Percentiles rank a stretch among this genome's conserved stretches.
phyloP scores from a whole-genome alignment of 208 protist species.

The Trypanosoma cruzi region DNA sequence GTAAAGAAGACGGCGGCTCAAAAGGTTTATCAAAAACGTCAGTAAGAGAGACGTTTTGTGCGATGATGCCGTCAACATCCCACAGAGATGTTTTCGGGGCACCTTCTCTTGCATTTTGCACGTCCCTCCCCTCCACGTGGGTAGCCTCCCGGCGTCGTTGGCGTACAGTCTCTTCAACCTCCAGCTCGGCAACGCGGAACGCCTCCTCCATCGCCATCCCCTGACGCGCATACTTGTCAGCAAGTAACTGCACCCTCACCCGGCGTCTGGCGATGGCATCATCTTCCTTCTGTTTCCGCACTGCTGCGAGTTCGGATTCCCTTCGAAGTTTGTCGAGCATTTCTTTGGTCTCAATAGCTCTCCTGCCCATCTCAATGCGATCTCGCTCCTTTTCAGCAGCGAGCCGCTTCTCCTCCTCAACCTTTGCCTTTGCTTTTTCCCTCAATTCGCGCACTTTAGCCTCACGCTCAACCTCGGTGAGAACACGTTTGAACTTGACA shows the following conservation, averaged over 20 bases:
- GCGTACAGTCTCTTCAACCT: conserved; percentile 45
- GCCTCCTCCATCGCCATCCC: conserved; percentile 63
- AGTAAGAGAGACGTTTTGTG: conserved; percentile 23
- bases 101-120: background rate
- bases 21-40: conserved; percentile 34
- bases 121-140: background rate
- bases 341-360: conserved; percentile 53
- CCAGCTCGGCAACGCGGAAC: conserved; percentile 33
- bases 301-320: conserved; percentile 50
- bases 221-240: conserved; percentile 67
- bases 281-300: conserved; percentile 50
- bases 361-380: conserved; percentile 61
- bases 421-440: conserved; percentile 51
- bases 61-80: conserved; percentile 33
- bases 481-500: conserved; percentile 58
- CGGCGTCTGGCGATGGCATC: conserved; percentile 54
- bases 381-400: conserved; percentile 57
- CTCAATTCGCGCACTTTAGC: conserved; percentile 74
- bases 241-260: conserved; percentile 67
- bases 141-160: conserved; percentile 40
- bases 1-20: conserved; percentile 12
- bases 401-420: conserved; percentile 51
- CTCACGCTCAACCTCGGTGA: conserved; percentile 74
- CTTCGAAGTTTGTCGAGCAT: conserved; percentile 53
- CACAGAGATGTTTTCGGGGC: conserved; percentile 16